Evolutionary conservation across 345 rosid species (phyloP), one percentile per base, ranked within the genome.

Genomic region (Durio zibethinus): DNA sequence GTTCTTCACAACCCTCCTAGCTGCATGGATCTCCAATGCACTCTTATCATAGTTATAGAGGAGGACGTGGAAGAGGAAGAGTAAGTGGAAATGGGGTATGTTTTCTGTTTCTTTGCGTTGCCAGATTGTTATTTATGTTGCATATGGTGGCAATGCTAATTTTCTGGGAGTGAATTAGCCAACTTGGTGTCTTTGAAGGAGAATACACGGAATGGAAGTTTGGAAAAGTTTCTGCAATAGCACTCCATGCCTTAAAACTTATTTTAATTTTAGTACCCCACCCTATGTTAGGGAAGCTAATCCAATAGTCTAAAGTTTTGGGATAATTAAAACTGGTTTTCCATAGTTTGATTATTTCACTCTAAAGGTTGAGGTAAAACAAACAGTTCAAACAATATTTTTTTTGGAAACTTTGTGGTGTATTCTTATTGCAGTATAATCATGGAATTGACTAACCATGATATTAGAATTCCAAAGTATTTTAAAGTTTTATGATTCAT

Each of bases 41-140:
- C 21, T 2, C 56, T 18, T 73, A 78, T 57, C 74, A 75, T 35
- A 42, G 53, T 76, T 33, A 71, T 21, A 82, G 82, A 57, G 82
- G 85, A 76, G 82, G 82, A 66, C 77, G 65, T 53, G 80, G 59
- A 50, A 76, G 83, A 76, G 83, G 77, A 71, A 35, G 83, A 76
- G n/a, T n/a, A n/a, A n/a, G n/a, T n/a, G 73, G 77, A 70, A 76
- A 76, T 40, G 77, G 36, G 83, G 83, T 80, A 59, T 35, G 9
- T 50, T 53, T 35, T 59, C 16, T 65, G 40, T 68, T 63, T 54
- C 54, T 71, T 78, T 77, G 47, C 60, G n/a, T 64, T 64, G 73
- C 59, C 56, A 10, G 20, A 40, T 56, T 57, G 53, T 25, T 21
- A 23, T 23, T 61, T 43, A n/a, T 59, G 66, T 23, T 68, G 52